Percentiles rank a stretch among this genome's conserved stretches.
Conservation (phyloP, 2,329 filamentous ascomycete species). For the Aureobasidium sp. region DNA sequence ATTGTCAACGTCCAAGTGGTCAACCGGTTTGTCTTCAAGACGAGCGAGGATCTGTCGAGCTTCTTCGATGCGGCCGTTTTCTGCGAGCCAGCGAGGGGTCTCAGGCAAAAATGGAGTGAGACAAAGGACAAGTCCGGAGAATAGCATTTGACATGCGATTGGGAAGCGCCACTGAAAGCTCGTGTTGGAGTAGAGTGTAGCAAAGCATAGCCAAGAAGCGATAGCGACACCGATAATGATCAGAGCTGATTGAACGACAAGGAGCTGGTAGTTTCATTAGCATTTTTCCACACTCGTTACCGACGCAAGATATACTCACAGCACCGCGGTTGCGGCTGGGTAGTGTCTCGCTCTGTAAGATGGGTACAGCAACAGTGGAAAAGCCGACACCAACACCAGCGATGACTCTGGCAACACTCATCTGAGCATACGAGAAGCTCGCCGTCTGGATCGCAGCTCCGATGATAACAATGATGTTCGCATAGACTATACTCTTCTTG, state of each 20-base stretch:
- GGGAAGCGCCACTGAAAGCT: conserved; percentile 46
- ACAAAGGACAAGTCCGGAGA: conserved; percentile 42
- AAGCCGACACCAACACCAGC: conserved; percentile 29
- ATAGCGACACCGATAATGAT: conserved; percentile 30
- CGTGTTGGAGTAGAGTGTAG: conserved; percentile 45
- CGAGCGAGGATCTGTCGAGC: conserved; percentile 47
- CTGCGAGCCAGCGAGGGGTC: conserved; percentile 37
- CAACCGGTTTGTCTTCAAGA: conserved; percentile 41
- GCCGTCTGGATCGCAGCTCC: conserved; percentile 32
- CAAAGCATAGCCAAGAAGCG: conserved; percentile 33
- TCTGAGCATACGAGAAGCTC: conserved; percentile 28
- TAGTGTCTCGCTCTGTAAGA: conserved; percentile 26
- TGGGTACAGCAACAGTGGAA: conserved; percentile 23
- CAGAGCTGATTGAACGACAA: conserved; percentile 30
- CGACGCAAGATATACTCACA: background rate
- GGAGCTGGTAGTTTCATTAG: conserved; percentile 28
- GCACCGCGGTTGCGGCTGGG: conserved; percentile 26
- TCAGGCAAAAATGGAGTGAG: conserved; percentile 41
- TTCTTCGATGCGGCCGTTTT: conserved; percentile 39
- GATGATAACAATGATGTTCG: conserved; percentile 32
- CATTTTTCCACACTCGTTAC: too few relatives aligned
- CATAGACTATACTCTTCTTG: conserved; percentile 25
- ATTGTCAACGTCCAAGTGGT: conserved; percentile 28
- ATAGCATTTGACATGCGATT: conserved; percentile 47
- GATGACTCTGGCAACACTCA: conserved; percentile 36